These are phyloP conservation scores for Botryosphaeria dothidea DNA, from an alignment of 2,329 filamentous ascomycete genomes.

Conservation along the genomic window DNA sequence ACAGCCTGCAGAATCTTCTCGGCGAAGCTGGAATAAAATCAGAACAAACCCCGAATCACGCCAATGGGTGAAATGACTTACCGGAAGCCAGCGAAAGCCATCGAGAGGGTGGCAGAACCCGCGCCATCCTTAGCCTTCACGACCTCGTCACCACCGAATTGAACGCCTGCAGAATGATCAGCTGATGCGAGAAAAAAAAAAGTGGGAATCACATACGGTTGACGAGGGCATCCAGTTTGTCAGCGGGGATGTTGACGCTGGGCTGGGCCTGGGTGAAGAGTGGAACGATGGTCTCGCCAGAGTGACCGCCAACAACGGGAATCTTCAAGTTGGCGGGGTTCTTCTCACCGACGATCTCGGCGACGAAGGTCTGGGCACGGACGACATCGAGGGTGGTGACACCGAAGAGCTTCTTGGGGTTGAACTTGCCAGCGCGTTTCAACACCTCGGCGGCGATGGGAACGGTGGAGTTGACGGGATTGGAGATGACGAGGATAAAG, in stretches of 20 bases:
- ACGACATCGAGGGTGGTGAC: conserved; percentile 99
- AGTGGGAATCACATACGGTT: conserved; percentile 62
- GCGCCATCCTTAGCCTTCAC: conserved; percentile 92
- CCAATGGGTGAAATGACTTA: conserved; percentile 53
- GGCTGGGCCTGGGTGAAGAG: conserved; percentile 92
- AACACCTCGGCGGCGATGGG: conserved; percentile 96
- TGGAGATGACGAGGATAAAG: conserved; percentile 95
- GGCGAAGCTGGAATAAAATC: conserved; percentile 62
- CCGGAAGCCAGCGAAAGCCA: conserved; percentile 93
- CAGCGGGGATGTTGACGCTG: conserved; percentile 74
- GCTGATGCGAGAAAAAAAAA: conserved; percentile 8
- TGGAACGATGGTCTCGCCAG: conserved; percentile 95
- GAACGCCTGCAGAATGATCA: conserved; percentile 59
- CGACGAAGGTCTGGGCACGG: conserved; percentile 94
- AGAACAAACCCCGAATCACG: conserved; percentile 39
- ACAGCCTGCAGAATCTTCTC: conserved; percentile 88
- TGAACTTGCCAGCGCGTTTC: conserved; percentile 89
- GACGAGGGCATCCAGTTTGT: conserved; percentile 88
- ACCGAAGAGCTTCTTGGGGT: conserved; percentile 94
- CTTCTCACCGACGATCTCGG: conserved; percentile 77
- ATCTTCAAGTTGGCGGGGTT: conserved; percentile 82
- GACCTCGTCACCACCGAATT: conserved; percentile 97
- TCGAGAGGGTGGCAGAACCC: conserved; percentile 87
- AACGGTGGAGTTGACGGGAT: conserved; percentile 99
- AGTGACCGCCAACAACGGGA: conserved; percentile 95